Base-by-base conservation (phyloP, 306 rosid genomes). In the Benincasa hispida region DNA sequence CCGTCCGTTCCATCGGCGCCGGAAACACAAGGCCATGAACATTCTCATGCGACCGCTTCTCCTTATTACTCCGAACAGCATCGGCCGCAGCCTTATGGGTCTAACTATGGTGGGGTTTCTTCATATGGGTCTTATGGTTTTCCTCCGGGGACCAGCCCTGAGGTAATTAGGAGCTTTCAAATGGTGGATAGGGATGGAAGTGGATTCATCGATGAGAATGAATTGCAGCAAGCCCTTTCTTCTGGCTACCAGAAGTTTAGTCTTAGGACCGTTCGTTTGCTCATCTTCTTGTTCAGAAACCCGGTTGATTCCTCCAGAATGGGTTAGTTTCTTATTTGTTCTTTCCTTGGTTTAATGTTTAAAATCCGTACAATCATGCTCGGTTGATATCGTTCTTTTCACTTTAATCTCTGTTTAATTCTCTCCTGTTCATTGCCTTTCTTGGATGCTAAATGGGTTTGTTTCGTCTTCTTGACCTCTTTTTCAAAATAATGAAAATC, bases 221-320 rank as follows among this genome's bases (percentile, higher is more conserved):
- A 94, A 57, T 81, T 94, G 81, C 98, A 88, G 51, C 91, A 80
- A 77, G 98, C 97, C 54, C 92, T 94, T 59, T 86, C 97, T 77
- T 85, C 90, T 78, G 88, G 85, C 2, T 94, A 88, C 75, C 96
- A 90, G 48, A 83, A 48, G 27, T 91, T 94, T 68, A 80, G 86
- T 79, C 81, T 87, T 6, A 48, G 91, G n/a, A 94, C 98, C 42
- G 86, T 91, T 83, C 91, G 98, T 5, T 84, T 94, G 62, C 96
- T 94, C 59, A 85, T 91, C 62, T 94, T 86, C 78, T 92, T 93
- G 72, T 93, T 91, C 85, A 85, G 86, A 59, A 85, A 80, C 25
- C 90, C 91, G 4, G 39, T 56, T 15, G 84, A 82, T 45, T 79
- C 90, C 42, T 81, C 82, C 69, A 77, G 86, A 77, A 70, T 91